Evolutionary conservation across 805 yeast genomes (phyloP).

Genomic region (Yamadazyma insecticola): DNA sequence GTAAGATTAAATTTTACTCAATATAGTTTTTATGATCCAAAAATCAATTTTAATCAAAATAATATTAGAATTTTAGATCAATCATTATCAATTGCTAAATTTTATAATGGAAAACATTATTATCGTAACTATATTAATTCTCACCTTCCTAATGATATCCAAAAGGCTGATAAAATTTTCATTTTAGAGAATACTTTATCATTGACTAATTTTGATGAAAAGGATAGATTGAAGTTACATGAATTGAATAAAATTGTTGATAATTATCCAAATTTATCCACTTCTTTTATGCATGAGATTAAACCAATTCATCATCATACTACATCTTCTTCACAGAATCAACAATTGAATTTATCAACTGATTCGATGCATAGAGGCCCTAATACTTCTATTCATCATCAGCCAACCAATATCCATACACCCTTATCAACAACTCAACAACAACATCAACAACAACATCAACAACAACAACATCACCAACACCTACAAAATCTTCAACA

Average conservation of each 20-base stretch:
- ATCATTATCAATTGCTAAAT: slow-evolving; percentile 37
- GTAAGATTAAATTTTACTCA: slow-evolving; percentile 42
- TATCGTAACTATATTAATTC: slow-evolving; percentile 30
- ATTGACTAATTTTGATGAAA: too few relatives aligned
- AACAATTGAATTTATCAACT: too few relatives aligned
- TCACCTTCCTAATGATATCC: slow-evolving; percentile 26
- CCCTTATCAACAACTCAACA: background rate
- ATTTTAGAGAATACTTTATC: too few relatives aligned
- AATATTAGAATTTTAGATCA: slow-evolving; percentile 33
- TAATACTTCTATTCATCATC: too few relatives aligned
- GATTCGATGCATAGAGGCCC: too few relatives aligned
- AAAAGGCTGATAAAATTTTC: slow-evolving; percentile 28
- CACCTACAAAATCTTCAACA: background rate
- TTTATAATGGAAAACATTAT: slow-evolving; percentile 29
- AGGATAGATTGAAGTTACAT: too few relatives aligned
- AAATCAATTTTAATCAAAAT: slow-evolving; percentile 5
- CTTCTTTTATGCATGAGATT: too few relatives aligned
- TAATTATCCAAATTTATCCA: too few relatives aligned
- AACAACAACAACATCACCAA: background rate
- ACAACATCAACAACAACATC: slow-evolving; percentile 1
- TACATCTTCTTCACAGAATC: too few relatives aligned
- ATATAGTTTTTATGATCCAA: slow-evolving; percentile 34
- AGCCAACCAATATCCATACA: too few relatives aligned
- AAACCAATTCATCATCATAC: too few relatives aligned
- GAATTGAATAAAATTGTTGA: too few relatives aligned